Evolutionary conservation across 495 filamentous ascomycete genomes (phyloP), one percentile per base, ranked within the genome.

Genomic region (Aspergillus haitiensis): DNA sequence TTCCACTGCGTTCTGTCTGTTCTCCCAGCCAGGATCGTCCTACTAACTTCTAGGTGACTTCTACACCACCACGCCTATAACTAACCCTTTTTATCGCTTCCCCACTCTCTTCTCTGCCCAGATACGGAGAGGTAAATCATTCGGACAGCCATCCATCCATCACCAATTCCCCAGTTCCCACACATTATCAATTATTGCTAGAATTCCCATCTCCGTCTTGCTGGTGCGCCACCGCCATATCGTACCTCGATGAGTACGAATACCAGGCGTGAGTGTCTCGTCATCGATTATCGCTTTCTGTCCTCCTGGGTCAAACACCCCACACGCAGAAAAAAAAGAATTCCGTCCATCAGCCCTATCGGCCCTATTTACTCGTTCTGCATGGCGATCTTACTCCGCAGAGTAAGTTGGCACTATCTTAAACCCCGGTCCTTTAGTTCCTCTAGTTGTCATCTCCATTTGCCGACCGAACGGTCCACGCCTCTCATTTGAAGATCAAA

Each of bases 181-280:
- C 45, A 27, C 31, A 53, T 37, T 40, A 35, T 32, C 32, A 33
- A 51, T 34, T 31, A 11, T 34, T 21, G 44, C 9, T 53, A 36
- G 2, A 59, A 13, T 21, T 21, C 36, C 16, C 13, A 18, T 39
- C 15, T 27, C 31, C 10, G 27, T 42, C 18, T 47, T 16, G 49
- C 50, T 34, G 36, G 32, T 37, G 34, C 52, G 34, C 36, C 39
- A 66, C 66, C 66, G 68, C 63, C 67, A 61, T 70, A 65, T 66
- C 73, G 68, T 61, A 72, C 73, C 68, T 76, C 73, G 75, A 78
- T 76, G 75, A 71, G 66, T 66, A 67, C 68, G 70, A 76, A 68
- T 65, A 71, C 68, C 67, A 72, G 64, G 64, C 72, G 68, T 70
- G 71, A 71, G 63, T 74, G 69, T 64, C 65, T 78, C 54, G 64